These are phyloP conservation scores for Oenanthe javanica DNA, from an alignment of 140 eudicot species.

Conservation along the genomic window DNA sequence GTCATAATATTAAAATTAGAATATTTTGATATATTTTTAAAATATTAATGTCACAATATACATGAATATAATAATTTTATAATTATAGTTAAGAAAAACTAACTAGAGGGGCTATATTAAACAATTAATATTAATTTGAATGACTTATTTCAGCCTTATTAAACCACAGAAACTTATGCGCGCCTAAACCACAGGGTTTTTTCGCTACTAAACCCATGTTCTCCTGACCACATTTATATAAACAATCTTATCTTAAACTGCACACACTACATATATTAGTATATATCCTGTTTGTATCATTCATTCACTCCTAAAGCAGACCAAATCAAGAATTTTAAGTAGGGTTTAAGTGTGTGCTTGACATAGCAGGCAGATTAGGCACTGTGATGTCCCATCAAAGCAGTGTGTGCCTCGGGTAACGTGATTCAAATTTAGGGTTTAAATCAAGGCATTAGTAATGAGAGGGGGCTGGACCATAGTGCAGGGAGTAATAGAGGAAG, in stretches of 20 bases:
- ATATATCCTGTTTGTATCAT: not conserved
- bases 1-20: too few species aligned
- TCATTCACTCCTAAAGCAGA: not conserved
- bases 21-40: too few species aligned
- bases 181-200: too few species aligned
- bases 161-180: too few species aligned
- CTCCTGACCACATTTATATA: not conserved
- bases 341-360: not conserved
- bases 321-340: slow-evolving; percentile 7
- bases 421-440: slow-evolving; percentile 7
- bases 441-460: not conserved
- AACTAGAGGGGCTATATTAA: too few species aligned
- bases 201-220: too few species aligned
- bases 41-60: too few species aligned
- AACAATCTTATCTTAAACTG: slow-evolving; percentile 4
- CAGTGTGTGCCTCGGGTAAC: not conserved
- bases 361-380: slow-evolving; percentile 1
- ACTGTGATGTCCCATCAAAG: slow-evolving; percentile 6
- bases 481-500: slow-evolving; percentile 13
- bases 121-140: too few species aligned
- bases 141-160: too few species aligned
- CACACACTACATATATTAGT: not conserved
- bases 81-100: too few species aligned
- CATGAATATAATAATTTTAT: too few species aligned
- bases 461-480: slow-evolving; percentile 7